phyloP scores from a whole-genome alignment of 345 rosid species.

The Corchorus olitorius region DNA sequence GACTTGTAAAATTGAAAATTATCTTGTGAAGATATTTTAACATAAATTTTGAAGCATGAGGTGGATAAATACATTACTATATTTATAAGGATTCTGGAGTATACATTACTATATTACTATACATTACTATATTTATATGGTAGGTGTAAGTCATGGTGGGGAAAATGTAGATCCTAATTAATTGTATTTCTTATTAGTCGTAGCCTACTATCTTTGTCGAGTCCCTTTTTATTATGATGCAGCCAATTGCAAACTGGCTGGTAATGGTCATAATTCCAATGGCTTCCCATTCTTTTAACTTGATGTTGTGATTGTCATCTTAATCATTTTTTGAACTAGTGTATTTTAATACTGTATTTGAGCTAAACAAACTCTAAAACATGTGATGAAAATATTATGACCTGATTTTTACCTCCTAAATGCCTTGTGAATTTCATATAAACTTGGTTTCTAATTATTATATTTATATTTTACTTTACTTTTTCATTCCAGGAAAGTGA shows the following conservation, averaged over 20 bases:
- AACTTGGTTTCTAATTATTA: neutral
- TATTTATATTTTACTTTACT: neutral
- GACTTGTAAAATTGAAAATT: neutral
- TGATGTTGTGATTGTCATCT: neutral
- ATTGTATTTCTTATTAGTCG: neutral
- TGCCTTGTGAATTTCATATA: neutral
- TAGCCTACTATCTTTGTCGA: neutral
- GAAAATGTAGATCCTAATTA: neutral
- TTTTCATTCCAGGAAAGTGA: conserved; percentile 46
- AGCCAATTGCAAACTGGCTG: neutral
- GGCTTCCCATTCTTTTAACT: neutral
- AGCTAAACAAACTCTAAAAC: neutral
- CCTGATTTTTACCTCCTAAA: neutral
- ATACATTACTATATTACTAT: no score
- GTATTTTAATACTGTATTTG: neutral
- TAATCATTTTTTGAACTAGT: neutral
- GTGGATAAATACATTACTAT: neutral
- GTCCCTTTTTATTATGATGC: neutral
- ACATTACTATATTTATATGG: no score
- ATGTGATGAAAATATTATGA: neutral
- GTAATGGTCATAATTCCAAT: neutral
- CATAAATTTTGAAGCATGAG: neutral
- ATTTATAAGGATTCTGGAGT: no score
- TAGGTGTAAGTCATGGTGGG: neutral
- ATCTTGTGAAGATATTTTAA: neutral